A percentile compares a stretch with the other conserved stretches of the same genome.
Evolutionary conservation across 164 flowering plant species (phyloP).

Genomic region (Platanus orientalis): DNA sequence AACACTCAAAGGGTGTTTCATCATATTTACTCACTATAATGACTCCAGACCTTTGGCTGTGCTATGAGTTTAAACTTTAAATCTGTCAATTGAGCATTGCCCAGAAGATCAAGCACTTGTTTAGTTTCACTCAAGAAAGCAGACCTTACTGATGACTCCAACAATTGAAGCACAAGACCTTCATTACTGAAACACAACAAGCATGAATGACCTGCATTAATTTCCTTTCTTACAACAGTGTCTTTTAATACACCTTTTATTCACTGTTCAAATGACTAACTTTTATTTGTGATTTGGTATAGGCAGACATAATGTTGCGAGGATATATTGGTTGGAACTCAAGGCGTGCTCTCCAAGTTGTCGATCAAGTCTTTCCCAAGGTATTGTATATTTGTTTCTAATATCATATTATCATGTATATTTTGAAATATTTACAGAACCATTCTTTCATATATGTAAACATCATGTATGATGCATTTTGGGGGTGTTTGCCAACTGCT

Average conservation of each 20-base stretch:
- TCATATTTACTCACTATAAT: too few species aligned
- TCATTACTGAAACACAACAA: not conserved
- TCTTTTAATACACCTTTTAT: too few species aligned
- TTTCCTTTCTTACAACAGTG: not conserved
- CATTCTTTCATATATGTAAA: not conserved
- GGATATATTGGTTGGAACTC: constrained; percentile 93
- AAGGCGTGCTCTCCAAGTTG: constrained; percentile 72
- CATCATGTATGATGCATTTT: not conserved
- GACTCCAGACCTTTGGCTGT: too few species aligned
- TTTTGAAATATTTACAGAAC: not conserved
- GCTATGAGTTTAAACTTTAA: too few species aligned
- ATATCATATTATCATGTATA: not conserved
- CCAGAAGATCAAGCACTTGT: too few species aligned
- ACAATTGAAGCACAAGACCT: not conserved
- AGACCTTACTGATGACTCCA: too few species aligned
- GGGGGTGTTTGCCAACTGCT: not conserved
- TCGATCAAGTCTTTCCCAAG: constrained; percentile 82
- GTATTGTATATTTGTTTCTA: constrained; percentile 22
- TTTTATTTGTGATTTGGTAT: constrained; percentile 6
- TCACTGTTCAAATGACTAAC: not conserved
- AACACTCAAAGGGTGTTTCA: too few species aligned
- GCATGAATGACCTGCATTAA: not conserved
- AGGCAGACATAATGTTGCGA: constrained; percentile 83
- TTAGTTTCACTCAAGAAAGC: too few species aligned
- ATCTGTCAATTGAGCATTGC: too few species aligned